Conservation (phyloP, 2,329 filamentous ascomycete species). For the Fusarium temperatum region DNA sequence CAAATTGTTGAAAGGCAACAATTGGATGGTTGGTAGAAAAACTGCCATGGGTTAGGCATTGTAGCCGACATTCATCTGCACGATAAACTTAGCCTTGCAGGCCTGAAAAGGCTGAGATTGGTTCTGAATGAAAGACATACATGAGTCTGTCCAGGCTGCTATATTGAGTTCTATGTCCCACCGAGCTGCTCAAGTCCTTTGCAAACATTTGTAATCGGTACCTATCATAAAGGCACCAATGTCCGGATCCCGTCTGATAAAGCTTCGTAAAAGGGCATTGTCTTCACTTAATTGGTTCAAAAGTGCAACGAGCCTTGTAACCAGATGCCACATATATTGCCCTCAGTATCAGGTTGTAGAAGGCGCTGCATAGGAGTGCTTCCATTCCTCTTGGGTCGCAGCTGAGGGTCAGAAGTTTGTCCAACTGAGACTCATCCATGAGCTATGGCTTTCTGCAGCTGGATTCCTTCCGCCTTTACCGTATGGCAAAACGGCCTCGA, state of each 20-base stretch:
- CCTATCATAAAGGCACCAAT: background rate
- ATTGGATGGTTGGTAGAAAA: background rate
- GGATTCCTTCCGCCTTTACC: background rate
- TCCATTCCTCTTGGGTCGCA: background rate
- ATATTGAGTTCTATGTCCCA: background rate
- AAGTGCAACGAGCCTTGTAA: background rate
- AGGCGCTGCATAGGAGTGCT: background rate
- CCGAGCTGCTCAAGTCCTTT: background rate
- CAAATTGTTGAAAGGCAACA: background rate
- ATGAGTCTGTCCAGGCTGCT: background rate
- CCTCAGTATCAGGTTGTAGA: background rate
- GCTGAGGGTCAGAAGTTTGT: background rate
- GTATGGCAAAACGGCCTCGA: too few species aligned
- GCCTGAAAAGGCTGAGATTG: background rate
- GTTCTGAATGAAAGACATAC: background rate
- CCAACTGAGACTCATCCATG: background rate
- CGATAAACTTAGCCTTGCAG: background rate
- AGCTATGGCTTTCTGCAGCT: background rate
- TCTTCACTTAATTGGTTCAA: background rate
- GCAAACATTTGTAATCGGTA: background rate
- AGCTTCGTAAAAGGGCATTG: too few species aligned
- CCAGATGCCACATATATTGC: background rate
- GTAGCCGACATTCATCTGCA: background rate
- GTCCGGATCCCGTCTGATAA: background rate
- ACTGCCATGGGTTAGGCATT: background rate